Percentiles rank a stretch among this genome's conserved stretches.
phyloP scores from a whole-genome alignment of 768 basidiomycete species.

The Naganishia vishniacii region DNA sequence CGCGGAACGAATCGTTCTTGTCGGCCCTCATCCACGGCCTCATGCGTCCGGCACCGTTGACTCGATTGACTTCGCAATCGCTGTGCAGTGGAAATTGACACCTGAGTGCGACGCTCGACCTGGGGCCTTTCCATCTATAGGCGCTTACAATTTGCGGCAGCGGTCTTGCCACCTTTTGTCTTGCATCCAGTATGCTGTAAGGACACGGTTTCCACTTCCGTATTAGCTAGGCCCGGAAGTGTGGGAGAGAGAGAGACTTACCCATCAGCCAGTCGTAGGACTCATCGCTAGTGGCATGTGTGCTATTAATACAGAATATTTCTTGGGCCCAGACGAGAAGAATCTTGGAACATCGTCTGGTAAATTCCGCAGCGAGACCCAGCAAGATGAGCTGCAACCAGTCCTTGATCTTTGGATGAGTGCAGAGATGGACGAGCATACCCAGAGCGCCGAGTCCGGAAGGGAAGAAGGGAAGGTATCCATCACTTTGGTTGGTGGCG shows the following conservation, averaged over 20 bases:
- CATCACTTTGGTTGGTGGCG: too few relatives aligned
- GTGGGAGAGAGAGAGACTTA: too few relatives aligned
- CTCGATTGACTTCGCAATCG: not conserved
- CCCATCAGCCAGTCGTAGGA: conserved; percentile 27
- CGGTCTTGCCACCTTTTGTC: not conserved
- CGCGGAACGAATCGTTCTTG: not conserved
- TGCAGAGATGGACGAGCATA: not conserved
- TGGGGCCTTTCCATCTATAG: too few relatives aligned
- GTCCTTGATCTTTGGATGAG: conserved; percentile 23
- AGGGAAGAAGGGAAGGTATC: not conserved
- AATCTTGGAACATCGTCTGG: conserved; percentile 7
- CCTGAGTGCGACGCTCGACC: too few relatives aligned
- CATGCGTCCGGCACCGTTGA: not conserved
- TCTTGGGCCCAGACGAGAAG: conserved; percentile 1
- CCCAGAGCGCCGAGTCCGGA: not conserved
- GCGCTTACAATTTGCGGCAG: not conserved
- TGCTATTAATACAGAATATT: conserved; percentile 8
- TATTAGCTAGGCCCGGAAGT: too few relatives aligned
- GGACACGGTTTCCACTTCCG: too few relatives aligned
- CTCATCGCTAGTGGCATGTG: conserved; percentile 11
- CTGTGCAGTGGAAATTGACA: not conserved
- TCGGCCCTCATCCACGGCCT: not conserved
- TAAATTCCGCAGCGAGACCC: conserved; percentile 25
- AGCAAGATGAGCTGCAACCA: conserved; percentile 20
- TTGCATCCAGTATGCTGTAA: conserved; percentile 16